A percentile compares a stretch with the other conserved stretches of the same genome.
Conservation (phyloP, 1,139 yeast species). For the Kodamaea alishanica region DNA sequence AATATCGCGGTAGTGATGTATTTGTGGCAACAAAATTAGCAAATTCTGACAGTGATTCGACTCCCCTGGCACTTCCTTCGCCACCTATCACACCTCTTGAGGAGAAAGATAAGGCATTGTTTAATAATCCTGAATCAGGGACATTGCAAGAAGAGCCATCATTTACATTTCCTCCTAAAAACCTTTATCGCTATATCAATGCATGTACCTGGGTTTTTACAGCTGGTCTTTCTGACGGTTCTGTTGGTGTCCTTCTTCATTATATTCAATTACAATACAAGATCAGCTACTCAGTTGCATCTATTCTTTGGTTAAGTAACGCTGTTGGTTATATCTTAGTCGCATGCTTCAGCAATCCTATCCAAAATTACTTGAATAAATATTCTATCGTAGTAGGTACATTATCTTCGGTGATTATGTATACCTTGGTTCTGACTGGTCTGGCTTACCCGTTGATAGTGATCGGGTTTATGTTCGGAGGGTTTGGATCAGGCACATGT, state of each 20-base stretch:
- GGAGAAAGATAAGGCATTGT: too few species aligned
- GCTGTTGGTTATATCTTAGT: slow-evolving; percentile 39
- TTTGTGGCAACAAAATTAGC: too few species aligned
- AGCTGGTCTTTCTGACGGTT: slow-evolving; percentile 33
- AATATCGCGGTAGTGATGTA: too few species aligned
- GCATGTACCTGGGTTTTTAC: slow-evolving; percentile 36
- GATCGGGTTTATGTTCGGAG: slow-evolving; percentile 17
- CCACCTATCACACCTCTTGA: too few species aligned
- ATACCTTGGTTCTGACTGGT: slow-evolving; percentile 34
- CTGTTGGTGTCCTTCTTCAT: slow-evolving; percentile 44
- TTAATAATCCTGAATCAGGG: too few species aligned
- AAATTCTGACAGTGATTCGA: too few species aligned
- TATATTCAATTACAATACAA: slow-evolving; percentile 35
- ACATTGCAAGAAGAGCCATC: too few species aligned
- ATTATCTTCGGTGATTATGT: slow-evolving; percentile 32
- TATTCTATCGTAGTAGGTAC: slow-evolving; percentile 36
- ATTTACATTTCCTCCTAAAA: slow-evolving; percentile 36
- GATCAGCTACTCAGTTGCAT: slow-evolving; percentile 40
- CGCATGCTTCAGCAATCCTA: slow-evolving; percentile 30
- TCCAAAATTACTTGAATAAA: slow-evolving; percentile 37
- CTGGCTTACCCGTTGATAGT: slow-evolving; percentile 19
- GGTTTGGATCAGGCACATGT: slow-evolving; percentile 16
- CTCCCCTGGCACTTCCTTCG: too few species aligned
- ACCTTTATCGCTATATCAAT: slow-evolving; percentile 38
- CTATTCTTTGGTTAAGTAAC: slow-evolving; percentile 43